These are phyloP conservation scores for Gloeopeniophorella convolvens DNA, from an alignment of 768 basidiomycete genomes.

Conservation along the genomic window DNA sequence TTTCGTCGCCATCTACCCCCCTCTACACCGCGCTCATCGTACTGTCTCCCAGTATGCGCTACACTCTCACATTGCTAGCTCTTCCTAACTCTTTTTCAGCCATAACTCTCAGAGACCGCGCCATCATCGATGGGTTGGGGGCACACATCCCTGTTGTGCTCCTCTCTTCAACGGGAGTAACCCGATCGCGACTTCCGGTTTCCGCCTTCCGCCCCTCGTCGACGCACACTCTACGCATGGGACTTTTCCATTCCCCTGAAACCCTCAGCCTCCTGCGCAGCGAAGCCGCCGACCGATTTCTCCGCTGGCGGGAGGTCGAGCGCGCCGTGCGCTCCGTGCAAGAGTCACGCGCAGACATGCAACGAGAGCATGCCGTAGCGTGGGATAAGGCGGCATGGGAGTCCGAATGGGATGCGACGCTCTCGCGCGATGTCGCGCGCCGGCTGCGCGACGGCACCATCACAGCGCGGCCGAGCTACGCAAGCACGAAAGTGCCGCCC, in stretches of 20 bases:
- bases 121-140: conserved; percentile 37
- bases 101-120: conserved; percentile 24
- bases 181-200: conserved; percentile 23
- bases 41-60: conserved; percentile 34
- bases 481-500: conserved; percentile 16
- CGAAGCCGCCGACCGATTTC: conserved; percentile 64
- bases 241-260: conserved; percentile 60
- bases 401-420: conserved; percentile 50
- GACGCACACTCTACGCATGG: conserved; percentile 44
- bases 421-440: conserved; percentile 58
- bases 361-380: conserved; percentile 5
- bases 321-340: conserved; percentile 43
- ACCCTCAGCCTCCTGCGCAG: conserved; percentile 48
- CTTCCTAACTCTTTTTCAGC: conserved; percentile 1
- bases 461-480: not conserved
- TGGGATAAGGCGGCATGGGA: conserved; percentile 68
- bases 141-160: conserved; percentile 53
- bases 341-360: conserved; percentile 19
- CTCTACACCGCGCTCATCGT: conserved; percentile 57
- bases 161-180: conserved; percentile 31
- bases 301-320: conserved; percentile 68
- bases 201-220: conserved; percentile 54
- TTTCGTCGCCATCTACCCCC: conserved; percentile 52
- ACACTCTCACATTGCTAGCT: not conserved
- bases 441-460: conserved; percentile 37